A percentile compares a stretch with the other conserved stretches of the same genome.
Conservation (phyloP, 1,284 basidiomycete genomes). For the Ustilago cynodontis region DNA sequence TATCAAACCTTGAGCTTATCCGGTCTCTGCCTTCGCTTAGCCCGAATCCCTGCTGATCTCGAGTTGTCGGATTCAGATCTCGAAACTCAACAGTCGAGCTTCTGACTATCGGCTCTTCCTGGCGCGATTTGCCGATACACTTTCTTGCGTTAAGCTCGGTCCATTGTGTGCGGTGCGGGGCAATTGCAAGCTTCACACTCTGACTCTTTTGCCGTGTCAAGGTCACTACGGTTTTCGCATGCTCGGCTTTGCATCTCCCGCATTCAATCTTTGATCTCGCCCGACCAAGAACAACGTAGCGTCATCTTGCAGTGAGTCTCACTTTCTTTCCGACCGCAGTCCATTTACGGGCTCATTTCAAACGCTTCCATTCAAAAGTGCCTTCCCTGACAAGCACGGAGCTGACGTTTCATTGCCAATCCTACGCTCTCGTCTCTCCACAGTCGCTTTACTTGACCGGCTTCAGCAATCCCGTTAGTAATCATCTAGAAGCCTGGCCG, state of each 20-base stretch:
- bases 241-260: constrained; percentile 4
- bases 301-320: constrained; percentile 23
- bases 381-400: not conserved
- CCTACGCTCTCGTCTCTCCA: not conserved
- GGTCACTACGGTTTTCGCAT: not conserved
- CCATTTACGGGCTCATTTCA: not conserved
- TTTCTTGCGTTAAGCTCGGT: not conserved
- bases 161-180: too few relatives aligned
- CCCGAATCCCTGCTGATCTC: not conserved
- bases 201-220: not conserved
- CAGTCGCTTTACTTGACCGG: not conserved
- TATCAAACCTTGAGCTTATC: constrained; percentile 16
- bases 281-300: constrained; percentile 10
- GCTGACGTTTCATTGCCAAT: not conserved
- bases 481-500: not conserved
- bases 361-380: not conserved
- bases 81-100: not conserved
- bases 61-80: not conserved
- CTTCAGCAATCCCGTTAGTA: constrained; percentile 9
- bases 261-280: constrained; percentile 18
- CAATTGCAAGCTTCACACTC: not conserved
- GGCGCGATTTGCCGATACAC: not conserved
- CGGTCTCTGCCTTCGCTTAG: constrained; percentile 5
- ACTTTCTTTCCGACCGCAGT: not conserved
- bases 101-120: not conserved